Evolutionary conservation across 2,329 filamentous ascomycete species (phyloP).

Genomic region (Stachybotrys chartarum): DNA sequence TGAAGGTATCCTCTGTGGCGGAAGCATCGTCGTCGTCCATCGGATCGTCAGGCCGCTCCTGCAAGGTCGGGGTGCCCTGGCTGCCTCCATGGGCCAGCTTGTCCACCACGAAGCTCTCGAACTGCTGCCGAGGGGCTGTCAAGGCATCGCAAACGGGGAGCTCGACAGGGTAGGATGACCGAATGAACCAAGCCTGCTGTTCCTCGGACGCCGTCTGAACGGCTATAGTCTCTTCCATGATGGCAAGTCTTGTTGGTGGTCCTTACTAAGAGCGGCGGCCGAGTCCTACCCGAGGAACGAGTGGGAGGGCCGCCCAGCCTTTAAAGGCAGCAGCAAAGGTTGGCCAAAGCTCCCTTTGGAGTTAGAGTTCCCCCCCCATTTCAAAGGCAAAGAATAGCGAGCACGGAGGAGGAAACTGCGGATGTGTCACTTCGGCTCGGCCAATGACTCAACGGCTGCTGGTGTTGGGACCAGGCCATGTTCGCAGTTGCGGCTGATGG

Average conservation of each 20-base stretch:
- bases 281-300: no score
- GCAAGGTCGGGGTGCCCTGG: not conserved
- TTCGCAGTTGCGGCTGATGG: no score
- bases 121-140: slow-evolving; percentile 20
- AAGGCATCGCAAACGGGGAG: slow-evolving; percentile 29
- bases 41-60: not conserved
- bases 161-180: slow-evolving; percentile 27
- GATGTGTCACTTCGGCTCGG: not conserved
- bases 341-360: not conserved
- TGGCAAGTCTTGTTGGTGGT: not conserved
- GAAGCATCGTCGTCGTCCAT: slow-evolving; percentile 7
- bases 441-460: not conserved
- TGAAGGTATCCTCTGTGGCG: slow-evolving; percentile 16
- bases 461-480: no score
- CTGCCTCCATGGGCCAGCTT: slow-evolving; percentile 13
- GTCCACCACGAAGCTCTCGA: slow-evolving; percentile 21
- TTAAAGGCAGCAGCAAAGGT: not conserved
- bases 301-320: not conserved
- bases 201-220: slow-evolving; percentile 13
- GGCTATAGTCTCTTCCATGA: not conserved
- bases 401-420: not conserved
- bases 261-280: no score
- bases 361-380: not conserved
- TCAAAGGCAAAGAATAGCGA: not conserved
- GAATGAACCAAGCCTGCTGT: slow-evolving; percentile 29